Conservation (phyloP, 371 early-diverging fungal species). For the Mucor indicus region DNA sequence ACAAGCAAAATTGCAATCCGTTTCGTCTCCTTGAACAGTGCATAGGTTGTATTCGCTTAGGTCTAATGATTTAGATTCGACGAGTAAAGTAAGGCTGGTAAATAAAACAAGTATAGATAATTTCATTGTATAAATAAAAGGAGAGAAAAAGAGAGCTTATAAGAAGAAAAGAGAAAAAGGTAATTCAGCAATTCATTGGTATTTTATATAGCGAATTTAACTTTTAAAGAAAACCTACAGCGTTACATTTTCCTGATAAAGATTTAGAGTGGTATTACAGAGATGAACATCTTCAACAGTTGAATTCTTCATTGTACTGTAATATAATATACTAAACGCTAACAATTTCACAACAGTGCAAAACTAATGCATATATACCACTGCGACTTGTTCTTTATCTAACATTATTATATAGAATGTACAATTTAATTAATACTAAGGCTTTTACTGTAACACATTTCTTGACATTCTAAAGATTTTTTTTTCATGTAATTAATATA, state of each 20-base stretch:
- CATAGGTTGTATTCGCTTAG: conserved; percentile 19
- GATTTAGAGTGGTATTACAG: not conserved
- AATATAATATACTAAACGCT: not conserved
- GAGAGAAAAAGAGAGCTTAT: not conserved
- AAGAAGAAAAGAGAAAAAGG: not conserved
- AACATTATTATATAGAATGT: not conserved
- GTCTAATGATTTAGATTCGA: conserved; percentile 11
- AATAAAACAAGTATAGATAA: not conserved
- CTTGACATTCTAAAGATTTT: conserved; percentile 14
- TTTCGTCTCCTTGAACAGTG: conserved; percentile 13
- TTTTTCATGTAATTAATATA: too few species aligned
- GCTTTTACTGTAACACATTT: conserved; percentile 16
- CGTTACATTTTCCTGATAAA: not conserved
- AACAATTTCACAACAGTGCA: not conserved
- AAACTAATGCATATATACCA: not conserved
- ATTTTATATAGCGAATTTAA: too few species aligned
- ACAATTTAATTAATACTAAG: not conserved
- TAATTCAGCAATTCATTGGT: not conserved
- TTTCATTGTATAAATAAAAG: not conserved
- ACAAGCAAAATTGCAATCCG: conserved; percentile 25
- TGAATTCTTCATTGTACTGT: too few species aligned
- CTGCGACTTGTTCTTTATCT: not conserved
- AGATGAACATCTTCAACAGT: not conserved
- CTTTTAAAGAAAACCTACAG: not conserved
- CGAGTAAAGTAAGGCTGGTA: not conserved